Base-by-base conservation (phyloP, 2,329 filamentous ascomycete genomes). In the Fusarium metavorans region DNA sequence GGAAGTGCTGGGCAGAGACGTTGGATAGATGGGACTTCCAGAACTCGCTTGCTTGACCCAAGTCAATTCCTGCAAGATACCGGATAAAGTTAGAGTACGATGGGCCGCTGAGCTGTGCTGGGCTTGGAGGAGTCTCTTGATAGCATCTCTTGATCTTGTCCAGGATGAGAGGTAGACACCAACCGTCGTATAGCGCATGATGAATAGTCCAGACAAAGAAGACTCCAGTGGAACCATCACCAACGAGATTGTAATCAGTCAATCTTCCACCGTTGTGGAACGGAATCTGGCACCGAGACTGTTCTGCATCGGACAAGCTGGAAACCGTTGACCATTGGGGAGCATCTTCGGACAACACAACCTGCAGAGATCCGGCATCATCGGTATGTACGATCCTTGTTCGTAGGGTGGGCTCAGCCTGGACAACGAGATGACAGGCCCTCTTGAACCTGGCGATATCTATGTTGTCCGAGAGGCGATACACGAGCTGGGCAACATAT, bases 101-200 rank as follows among this genome's bases (percentile, higher is more conserved):
- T 0, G 74, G 68, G 1, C 72, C 64, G 5, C 54, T 75, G 8
- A 64, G 1, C 10, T 58, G 37, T 2, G 13, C 2, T 0, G 9
- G 2, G 25, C 1, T 37, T 1, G 25, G n/a, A 43, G 41, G 11
- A 6, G 11, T 5, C 25, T 62, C 43, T 1, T 67, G 10, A 41
- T 78, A 78, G 41, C 68, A 73, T 60, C 32, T 54, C 16, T 76
- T 75, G 23, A 78, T 56, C 41, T 71, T 77, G 18, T 78, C 67
- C 0, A 78, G 63, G 2, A 78, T 66, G 5, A 78, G 41, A 43
- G 75, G 75, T 16, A 78, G 25, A 63, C 71, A 78, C 76, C 77
- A 80, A 9, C 79, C 79, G 16, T 81, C 79, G 5, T 81, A 81
- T 0, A 80, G 20, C 0, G 78, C 67, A 48, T 81, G 79, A 13